Conservation (phyloP, 192 early-diverging fungal genomes). For the Dispira parvispora region DNA sequence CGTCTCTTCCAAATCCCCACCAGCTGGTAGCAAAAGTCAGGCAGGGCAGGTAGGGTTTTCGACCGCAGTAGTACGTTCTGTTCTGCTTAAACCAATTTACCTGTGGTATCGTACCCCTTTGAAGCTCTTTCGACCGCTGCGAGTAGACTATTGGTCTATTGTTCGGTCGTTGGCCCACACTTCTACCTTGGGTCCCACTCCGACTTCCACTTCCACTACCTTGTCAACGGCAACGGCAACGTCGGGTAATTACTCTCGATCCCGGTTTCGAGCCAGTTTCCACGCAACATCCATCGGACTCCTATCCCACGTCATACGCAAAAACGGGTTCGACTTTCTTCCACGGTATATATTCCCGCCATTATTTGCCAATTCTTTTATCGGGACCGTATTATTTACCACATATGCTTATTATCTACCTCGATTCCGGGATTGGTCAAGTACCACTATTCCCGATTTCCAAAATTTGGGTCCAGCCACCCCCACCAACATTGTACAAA, state of each 20-base stretch:
- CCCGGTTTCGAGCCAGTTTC: conserved; percentile 23
- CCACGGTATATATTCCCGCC: conserved; percentile 56
- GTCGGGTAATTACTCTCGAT: conserved; percentile 34
- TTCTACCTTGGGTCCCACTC: neutral
- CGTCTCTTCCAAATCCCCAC: no score
- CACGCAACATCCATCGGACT: conserved; percentile 55
- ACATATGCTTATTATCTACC: conserved; percentile 45
- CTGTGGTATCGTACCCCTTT: conserved; percentile 32
- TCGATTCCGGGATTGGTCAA: conserved; percentile 21
- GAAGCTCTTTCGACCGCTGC: conserved; percentile 54
- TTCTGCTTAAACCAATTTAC: conserved; percentile 28
- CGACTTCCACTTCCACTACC: conserved; percentile 34
- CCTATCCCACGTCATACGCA: conserved; percentile 46
- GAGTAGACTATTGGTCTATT: conserved; percentile 64
- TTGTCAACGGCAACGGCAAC: conserved; percentile 10
- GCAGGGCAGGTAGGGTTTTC: conserved; percentile 28
- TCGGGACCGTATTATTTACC: conserved; percentile 61
- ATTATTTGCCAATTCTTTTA: conserved; percentile 50
- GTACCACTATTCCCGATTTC: conserved; percentile 12
- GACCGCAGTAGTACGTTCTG: conserved; percentile 23
- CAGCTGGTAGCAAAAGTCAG: conserved; percentile 11
- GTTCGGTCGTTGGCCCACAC: conserved; percentile 31
- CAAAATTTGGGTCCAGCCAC: conserved; percentile 22
- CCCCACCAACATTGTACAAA: conserved; percentile 17
- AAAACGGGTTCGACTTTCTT: conserved; percentile 49